phyloP scores from a whole-genome alignment of 768 basidiomycete species.

The Lentinula sp. region DNA sequence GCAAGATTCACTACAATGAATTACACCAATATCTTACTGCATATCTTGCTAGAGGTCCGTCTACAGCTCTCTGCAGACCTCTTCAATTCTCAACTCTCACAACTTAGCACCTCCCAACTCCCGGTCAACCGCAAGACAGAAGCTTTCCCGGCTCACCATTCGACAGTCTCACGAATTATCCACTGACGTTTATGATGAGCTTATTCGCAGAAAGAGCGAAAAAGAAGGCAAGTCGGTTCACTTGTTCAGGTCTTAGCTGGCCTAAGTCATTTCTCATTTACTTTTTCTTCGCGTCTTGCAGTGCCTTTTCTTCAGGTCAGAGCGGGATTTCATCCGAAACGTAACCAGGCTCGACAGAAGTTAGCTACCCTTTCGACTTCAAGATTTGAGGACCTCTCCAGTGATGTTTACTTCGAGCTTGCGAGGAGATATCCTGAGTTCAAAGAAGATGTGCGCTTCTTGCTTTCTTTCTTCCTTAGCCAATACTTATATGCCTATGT shows the following conservation, averaged over 20 bases:
- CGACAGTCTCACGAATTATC: constrained; percentile 98
- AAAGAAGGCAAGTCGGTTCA: constrained; percentile 48
- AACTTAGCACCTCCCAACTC: constrained; percentile 67
- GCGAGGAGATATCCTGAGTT: constrained; percentile 94
- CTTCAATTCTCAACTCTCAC: not conserved
- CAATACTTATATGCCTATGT: constrained; percentile 1
- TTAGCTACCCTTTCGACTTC: constrained; percentile 84
- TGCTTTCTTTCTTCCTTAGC: not conserved
- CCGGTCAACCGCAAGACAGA: constrained; percentile 77
- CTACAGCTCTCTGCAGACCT: not conserved
- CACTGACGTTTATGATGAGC: constrained; percentile 97
- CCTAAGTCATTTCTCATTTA: not conserved
- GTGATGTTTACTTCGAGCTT: constrained; percentile 94
- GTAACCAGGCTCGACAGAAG: constrained; percentile 97
- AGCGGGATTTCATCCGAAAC: constrained; percentile 95
- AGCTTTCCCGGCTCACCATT: constrained; percentile 88
- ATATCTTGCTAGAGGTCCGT: constrained; percentile 69
- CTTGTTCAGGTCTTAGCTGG: constrained; percentile 10
- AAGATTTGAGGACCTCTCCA: constrained; percentile 91
- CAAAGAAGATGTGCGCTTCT: constrained; percentile 66
- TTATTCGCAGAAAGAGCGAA: constrained; percentile 73
- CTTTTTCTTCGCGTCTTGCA: constrained; percentile 22
- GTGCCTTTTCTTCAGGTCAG: constrained; percentile 89
- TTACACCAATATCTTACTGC: constrained; percentile 64
- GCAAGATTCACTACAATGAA: constrained; percentile 68